A percentile compares a stretch with the other conserved stretches of the same genome.
These are phyloP conservation scores for Fusarium nurragi DNA, from an alignment of 2,329 filamentous ascomycete species.

Conservation along the genomic window DNA sequence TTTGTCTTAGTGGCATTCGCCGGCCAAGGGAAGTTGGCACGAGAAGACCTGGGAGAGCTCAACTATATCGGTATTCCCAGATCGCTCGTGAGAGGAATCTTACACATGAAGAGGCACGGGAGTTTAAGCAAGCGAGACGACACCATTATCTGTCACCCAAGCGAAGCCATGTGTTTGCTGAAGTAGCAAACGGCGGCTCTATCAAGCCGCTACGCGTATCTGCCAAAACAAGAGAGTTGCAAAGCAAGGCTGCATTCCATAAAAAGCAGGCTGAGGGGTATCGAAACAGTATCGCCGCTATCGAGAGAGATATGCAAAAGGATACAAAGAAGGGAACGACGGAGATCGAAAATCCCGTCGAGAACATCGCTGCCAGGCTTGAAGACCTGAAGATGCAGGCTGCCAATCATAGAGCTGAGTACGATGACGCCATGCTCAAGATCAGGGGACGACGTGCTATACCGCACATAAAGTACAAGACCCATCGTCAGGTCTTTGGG, in stretches of 20 bases:
- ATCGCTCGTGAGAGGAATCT: constrained; percentile 46
- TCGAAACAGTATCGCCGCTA: constrained; percentile 33
- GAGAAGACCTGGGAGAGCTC: constrained; percentile 47
- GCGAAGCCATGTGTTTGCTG: constrained; percentile 39
- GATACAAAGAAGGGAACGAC: not conserved
- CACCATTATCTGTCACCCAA: constrained; percentile 47
- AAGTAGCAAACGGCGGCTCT: constrained; percentile 26
- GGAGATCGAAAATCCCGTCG: not conserved
- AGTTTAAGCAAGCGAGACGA: constrained; percentile 50
- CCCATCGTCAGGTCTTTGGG: constrained; percentile 45
- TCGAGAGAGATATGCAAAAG: constrained; percentile 26
- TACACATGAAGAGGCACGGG: constrained; percentile 46
- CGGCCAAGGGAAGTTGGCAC: constrained; percentile 45
- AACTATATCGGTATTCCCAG: constrained; percentile 48
- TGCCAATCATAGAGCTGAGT: constrained; percentile 41
- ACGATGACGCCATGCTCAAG: constrained; percentile 42
- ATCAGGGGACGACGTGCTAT: constrained; percentile 43
- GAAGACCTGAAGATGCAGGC: constrained; percentile 41
- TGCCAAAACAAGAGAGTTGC: constrained; percentile 37
- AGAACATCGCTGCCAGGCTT: constrained; percentile 23
- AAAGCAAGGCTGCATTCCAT: constrained; percentile 46
- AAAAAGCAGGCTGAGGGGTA: constrained; percentile 46
- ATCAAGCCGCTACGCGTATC: constrained; percentile 35
- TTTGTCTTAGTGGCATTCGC: constrained; percentile 45
- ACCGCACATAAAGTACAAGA: constrained; percentile 45